Evolutionary conservation across 1,284 basidiomycete species (phyloP), one percentile per base, ranked within the genome.

Genomic region (Microbotryomycetes sp.): DNA sequence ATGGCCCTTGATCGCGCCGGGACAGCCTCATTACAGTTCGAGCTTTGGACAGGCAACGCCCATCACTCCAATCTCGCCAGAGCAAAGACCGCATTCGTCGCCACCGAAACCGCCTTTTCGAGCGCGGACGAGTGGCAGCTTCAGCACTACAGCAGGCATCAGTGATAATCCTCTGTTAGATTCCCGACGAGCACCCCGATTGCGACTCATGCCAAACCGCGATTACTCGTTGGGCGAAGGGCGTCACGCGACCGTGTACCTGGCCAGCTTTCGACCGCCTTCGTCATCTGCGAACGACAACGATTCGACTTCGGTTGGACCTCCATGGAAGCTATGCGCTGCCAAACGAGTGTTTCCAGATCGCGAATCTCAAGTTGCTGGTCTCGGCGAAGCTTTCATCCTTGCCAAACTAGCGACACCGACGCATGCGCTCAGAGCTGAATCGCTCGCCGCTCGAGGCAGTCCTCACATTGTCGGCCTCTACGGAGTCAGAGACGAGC

Each of bases 321-420:
- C 28, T 45, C 61, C 47, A 54, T 78, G 78, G 76, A 65, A 60
- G 45, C 66, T 80, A 6, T 79, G 78, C 57, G 78, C 78, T 0
- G 77, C 76, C 18, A 80, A 80, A 68, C 69, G 75, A 2, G 67
- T 76, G 47, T 71, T 75, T 6, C 66, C 75, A 0, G 78, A 79
- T 60, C 71, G 76, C 23, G 77, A 79, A 55, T 73, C 72, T 15
- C 78, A 79, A 61, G 73, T 76, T 2, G 73, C 77, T 60, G 77
- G 77, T 2, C 69, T 79, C 16, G 73, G 76, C 54, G 78, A 79
- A 66, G 78, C 77, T 0, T 77, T 77, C 72, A 78, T 79, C 68
- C 72, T 79, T 30, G 73, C 76, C 54, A 73, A 76, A 11, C 70
- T 79, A 4, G 47, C 48, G 4, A 26, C 41, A 3, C 24, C 53